Evolutionary conservation across 306 rosid species (phyloP), one percentile per base, ranked within the genome.

Genomic region (Sicyos baderoa): DNA sequence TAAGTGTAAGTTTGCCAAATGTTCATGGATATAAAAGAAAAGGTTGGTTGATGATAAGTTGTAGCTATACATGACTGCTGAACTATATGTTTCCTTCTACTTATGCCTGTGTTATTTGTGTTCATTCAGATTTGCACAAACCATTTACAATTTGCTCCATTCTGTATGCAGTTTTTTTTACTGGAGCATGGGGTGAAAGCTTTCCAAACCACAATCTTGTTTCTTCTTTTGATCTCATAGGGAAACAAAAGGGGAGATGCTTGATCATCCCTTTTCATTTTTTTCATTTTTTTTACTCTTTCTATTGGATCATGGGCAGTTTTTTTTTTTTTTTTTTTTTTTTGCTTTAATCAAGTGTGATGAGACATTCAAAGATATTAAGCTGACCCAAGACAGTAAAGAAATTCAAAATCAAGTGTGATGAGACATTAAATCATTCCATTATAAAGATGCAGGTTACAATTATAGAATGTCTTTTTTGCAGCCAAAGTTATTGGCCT

Each of bases 101-200:
- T 13, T 18, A 60, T 9, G 25, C 29, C 23, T 13, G 6, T 37
- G 53, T 11, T 18, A 10, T 64, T 4, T 62, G 1, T 4, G 17
- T 9, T 64, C 23, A 64, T 9, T 64, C 23, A 64, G 19, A 44
- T 42, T 64, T 64, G 53, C 27, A 37, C n/a, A 37, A 61, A 44
- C 22, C 37, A 2, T 7, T 66, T 13, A 66, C 17, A 21, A 15
- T 23, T 66, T 15, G 21, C 56, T 47, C 22, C 52, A 44, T 66
- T 66, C 8, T 16, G 0, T 49, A 23, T 67, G 72, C 72, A 67
- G 72, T 25, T 67, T 45, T 45, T 63, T 15, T 65, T 37, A 67
- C 44, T 47, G 9, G 16, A 48, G 9, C 72, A 47, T 67, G 44
- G 15, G 56, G 56, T 67, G 56, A 58, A 58, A 40, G 42, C 13